Evolutionary conservation across 257 asterid genomes (phyloP), one percentile per base, ranked within the genome.

Genomic region (Salvia rosmarinus): DNA sequence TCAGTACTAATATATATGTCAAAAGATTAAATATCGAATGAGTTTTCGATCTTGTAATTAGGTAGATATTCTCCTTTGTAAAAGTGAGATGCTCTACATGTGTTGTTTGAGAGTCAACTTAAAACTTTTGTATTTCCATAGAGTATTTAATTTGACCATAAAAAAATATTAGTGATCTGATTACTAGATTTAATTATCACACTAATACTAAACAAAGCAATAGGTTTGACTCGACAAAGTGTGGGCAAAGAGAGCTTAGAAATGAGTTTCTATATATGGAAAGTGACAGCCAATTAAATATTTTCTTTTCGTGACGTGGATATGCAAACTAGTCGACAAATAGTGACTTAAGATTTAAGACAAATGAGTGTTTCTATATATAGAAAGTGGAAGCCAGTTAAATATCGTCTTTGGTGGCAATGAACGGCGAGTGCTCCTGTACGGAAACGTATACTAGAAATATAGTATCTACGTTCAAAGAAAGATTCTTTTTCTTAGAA

Each of bases 171-270:
- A 52, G 42, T 52, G 25, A 52, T 28, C 6, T 28, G 28, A 28
- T 20, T 14, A 19, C 20, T 42, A 11, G 66, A 65, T 19, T 17
- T 28, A 73, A 57, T 49, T 10, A 44, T 43, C 34, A 5, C 44
- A 66, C 8, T 42, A 11, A 11, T 69, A 35, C 69, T 61, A 76
- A 61, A 69, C 8, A 55, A 57, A 44, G 72, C 9, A 47, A 71
- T 64, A 34, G 43, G 64, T 71, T 64, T 64, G 81, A 77, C 77
- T 55, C 46, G 58, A 58, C 59, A 57, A 70, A 43, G n/a, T 58
- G 75, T 32, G 5, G 59, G 67, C 30, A 17, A 43, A 58, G 4
- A 25, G 23, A 59, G 64, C 8, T 55, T 55, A 3, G 61, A 55
- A 52, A 12, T 56, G 6, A 4, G 32, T 40, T 39, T 39, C 52